Percentiles rank a stretch among this genome's conserved stretches.
Evolutionary conservation across 2,329 filamentous ascomycete genomes (phyloP).

Genomic region (Coniochaeta prunicola): DNA sequence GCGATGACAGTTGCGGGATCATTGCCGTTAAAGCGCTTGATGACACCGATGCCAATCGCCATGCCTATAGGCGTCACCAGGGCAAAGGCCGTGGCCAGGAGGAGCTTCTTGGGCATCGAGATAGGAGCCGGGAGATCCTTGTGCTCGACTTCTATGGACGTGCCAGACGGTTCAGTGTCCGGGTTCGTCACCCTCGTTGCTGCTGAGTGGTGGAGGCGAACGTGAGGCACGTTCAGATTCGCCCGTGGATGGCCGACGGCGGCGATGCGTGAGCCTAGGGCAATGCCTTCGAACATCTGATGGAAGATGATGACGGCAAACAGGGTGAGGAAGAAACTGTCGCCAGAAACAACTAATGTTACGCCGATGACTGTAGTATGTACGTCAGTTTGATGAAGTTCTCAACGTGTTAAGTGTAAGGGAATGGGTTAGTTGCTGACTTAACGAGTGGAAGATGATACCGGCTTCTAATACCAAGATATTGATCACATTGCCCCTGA

Average conservation of each 20-base stretch:
- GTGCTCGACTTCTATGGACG: no score
- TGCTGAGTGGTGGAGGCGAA: background rate
- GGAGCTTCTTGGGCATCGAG: conserved; percentile 42
- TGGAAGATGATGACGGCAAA: conserved; percentile 66
- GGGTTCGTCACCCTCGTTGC: background rate
- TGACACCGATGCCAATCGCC: conserved; percentile 69
- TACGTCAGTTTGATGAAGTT: no score
- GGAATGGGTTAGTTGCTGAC: conserved; percentile 31
- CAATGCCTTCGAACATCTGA: conserved; percentile 69
- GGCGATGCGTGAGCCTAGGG: conserved; percentile 62
- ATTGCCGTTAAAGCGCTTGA: conserved; percentile 67
- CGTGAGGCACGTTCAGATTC: no score
- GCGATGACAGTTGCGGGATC: conserved; percentile 60
- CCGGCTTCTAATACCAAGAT: conserved; percentile 67
- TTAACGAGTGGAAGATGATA: conserved; percentile 67
- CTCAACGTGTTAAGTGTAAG: conserved; percentile 1
- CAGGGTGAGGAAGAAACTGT: conserved; percentile 45
- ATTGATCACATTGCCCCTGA: conserved; percentile 38
- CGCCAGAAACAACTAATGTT: conserved; percentile 50
- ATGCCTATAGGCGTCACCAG: conserved; percentile 71
- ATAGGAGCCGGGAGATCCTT: conserved; percentile 12
- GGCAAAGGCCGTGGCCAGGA: conserved; percentile 58
- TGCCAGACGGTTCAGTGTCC: background rate
- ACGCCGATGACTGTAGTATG: conserved; percentile 48
- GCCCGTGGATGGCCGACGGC: no score